These are phyloP conservation scores for Catenaria anguillulae DNA, from an alignment of 371 early-diverging fungal genomes.

Conservation along the genomic window DNA sequence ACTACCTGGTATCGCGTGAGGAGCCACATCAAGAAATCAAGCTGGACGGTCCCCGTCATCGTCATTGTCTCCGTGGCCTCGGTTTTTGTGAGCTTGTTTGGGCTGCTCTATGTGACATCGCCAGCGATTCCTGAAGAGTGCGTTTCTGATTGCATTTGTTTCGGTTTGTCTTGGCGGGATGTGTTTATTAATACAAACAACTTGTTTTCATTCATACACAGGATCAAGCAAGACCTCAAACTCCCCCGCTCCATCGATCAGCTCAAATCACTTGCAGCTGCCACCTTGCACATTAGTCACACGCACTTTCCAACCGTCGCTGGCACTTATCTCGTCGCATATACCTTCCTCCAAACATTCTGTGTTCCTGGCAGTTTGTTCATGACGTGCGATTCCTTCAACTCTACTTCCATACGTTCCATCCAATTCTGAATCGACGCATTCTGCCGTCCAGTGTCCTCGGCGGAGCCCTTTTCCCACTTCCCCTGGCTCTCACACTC, in stretches of 20 bases:
- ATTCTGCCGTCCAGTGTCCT: neutral
- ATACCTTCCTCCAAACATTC: conserved; percentile 1
- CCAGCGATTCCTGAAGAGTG: neutral
- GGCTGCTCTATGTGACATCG: neutral
- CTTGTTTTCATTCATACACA: too few species aligned
- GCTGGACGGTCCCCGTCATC: too few species aligned
- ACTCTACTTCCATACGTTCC: too few species aligned
- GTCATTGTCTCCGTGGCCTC: too few species aligned
- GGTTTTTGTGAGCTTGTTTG: neutral
- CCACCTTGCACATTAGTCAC: neutral
- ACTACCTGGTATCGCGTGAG: too few species aligned
- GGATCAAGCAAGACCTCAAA: too few species aligned
- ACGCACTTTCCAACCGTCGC: neutral
- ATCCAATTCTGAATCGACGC: neutral
- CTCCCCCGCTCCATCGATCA: neutral
- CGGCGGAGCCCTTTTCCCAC: conserved; percentile 2
- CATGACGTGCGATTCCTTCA: neutral
- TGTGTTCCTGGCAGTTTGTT: conserved; percentile 1
- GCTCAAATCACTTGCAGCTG: neutral
- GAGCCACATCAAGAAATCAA: too few species aligned
- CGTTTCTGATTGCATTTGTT: neutral
- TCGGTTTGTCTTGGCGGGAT: neutral
- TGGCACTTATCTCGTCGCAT: neutral
- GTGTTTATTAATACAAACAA: neutral
- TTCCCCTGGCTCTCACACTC: neutral